phyloP scores from a whole-genome alignment of 345 rosid genomes.

The Limnanthes douglasii region DNA sequence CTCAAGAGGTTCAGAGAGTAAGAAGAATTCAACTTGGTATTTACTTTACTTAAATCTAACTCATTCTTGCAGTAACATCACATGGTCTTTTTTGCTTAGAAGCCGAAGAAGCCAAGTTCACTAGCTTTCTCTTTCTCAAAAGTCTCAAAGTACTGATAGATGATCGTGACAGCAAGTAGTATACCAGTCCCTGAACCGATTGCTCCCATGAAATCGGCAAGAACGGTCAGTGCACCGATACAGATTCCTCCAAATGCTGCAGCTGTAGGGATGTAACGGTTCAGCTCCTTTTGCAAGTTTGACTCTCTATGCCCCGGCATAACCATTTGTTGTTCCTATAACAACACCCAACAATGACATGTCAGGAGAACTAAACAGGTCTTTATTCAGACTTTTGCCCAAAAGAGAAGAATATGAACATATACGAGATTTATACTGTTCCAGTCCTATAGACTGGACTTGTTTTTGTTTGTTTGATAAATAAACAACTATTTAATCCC shows the following conservation, averaged over 20 bases:
- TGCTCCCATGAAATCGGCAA: slow-evolving; percentile 77
- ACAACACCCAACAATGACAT: neutral
- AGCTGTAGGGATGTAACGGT: slow-evolving; percentile 65
- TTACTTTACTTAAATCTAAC: no score
- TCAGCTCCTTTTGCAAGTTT: slow-evolving; percentile 57
- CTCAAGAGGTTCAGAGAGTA: no score
- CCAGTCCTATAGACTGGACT: no score
- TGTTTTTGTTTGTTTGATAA: no score
- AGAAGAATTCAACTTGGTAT: no score
- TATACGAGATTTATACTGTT: no score
- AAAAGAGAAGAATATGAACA: neutral
- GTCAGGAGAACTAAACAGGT: neutral
- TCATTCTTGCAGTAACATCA: no score
- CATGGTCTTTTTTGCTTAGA: no score
- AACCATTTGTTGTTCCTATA: slow-evolving; percentile 79
- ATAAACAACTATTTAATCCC: no score
- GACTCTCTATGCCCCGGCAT: slow-evolving; percentile 71
- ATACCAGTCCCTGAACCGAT: slow-evolving; percentile 74
- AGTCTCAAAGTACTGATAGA: slow-evolving; percentile 56
- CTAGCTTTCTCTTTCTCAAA: slow-evolving; percentile 71
- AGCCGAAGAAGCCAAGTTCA: slow-evolving; percentile 69
- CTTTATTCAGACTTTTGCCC: no score
- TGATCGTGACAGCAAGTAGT: slow-evolving; percentile 55
- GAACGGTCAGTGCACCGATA: slow-evolving; percentile 61
- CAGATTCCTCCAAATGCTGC: slow-evolving; percentile 75